Evolutionary conservation across 768 basidiomycete species (phyloP), one percentile per base, ranked within the genome.

Genomic region (Tylopilus balloui): DNA sequence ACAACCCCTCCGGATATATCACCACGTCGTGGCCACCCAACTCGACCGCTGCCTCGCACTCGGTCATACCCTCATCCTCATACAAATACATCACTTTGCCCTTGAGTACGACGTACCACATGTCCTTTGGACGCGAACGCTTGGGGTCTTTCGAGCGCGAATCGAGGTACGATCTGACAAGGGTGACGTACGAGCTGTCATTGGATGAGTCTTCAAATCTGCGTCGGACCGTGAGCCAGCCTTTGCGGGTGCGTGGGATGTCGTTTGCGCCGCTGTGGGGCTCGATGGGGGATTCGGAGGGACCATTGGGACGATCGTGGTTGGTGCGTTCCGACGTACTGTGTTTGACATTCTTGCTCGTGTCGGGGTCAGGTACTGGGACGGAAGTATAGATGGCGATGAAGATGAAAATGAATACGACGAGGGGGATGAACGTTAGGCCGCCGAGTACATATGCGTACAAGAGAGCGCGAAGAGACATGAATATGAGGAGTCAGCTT

Each of bases 31-130:
- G 87, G 14, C 83, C 75, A 45, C 86, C 76, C 47, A 97, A 72
- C 64, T 95, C 88, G 37, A 98, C 78, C n/a, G 85, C 94, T 4
- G 86, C 92, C 62, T 86, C 86, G 69, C 91, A 93, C 57, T 97
- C 94, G 45, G 79, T 78, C 84, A 90, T 89, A 14, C 74, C 77
- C 69, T 96, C 92, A 68, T 94, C 89, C 67, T 95, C 92, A 70
- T 96, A 97, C 19, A 98, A 73, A 69, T 92, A 97, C 25, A 98
- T 71, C 32, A 95, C 84, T 60, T 82, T 86, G 37, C 88, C 90
- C 75, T 97, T 97, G 65, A 98, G 77, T 7, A 86, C 91, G 45
- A 86, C 88, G 65, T 85, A 96, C 84, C 89, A 96, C 79, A 79
- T 85, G 65, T 96, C 94, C 70, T 91, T 92, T 14, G 92, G 91